These are phyloP conservation scores for Thecaphora frezii DNA, from an alignment of 1,284 basidiomycete species.

Conservation along the genomic window DNA sequence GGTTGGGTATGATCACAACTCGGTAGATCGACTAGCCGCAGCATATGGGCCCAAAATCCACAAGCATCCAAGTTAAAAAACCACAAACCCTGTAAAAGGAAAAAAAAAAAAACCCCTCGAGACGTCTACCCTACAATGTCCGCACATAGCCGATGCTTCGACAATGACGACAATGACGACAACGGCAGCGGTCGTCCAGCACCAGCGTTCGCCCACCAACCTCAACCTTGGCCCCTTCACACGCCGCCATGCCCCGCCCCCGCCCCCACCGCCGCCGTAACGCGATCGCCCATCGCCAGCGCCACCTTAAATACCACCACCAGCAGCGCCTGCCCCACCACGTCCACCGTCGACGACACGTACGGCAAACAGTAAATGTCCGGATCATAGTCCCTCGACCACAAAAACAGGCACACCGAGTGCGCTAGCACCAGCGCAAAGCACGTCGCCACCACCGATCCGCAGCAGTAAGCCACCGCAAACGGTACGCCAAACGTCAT, in stretches of 20 bases:
- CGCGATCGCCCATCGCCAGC: constrained; percentile 52
- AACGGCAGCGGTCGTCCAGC: too few species aligned
- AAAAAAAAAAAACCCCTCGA: constrained; percentile 1
- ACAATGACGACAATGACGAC: too few species aligned
- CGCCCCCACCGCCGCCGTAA: constrained; percentile 33
- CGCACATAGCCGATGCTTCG: too few species aligned
- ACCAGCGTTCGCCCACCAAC: too few species aligned
- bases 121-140: too few species aligned
- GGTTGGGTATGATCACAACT: too few species aligned
- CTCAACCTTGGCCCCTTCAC: constrained; percentile 1
- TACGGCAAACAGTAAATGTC: constrained; percentile 85
- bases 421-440: constrained; percentile 73
- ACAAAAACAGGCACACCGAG: constrained; percentile 74
- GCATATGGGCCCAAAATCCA: too few species aligned
- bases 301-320: constrained; percentile 62
- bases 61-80: too few species aligned
- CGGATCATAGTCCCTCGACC: constrained; percentile 80
- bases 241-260: constrained; percentile 38
- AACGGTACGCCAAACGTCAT: constrained; percentile 51
- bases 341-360: constrained; percentile 85
- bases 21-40: too few species aligned
- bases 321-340: constrained; percentile 83
- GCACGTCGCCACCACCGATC: constrained; percentile 11
- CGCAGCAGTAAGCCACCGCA: constrained; percentile 21
- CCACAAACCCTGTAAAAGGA: constrained; percentile 24